Evolutionary conservation across 169 alveolate genomes (phyloP).

Genomic region (Eimeria necatrix): DNA sequence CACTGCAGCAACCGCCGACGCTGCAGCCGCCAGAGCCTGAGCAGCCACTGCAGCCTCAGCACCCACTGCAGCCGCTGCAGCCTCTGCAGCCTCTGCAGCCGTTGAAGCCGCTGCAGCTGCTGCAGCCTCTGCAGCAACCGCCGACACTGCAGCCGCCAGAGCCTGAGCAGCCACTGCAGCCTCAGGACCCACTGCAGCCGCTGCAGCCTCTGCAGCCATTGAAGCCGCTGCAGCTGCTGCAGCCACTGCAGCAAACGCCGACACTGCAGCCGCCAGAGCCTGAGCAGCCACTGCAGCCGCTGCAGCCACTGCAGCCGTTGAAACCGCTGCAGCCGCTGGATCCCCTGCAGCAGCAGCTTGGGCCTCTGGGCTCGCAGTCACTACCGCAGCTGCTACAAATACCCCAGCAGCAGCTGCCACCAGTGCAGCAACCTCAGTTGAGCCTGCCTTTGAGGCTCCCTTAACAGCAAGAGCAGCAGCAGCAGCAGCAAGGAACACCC

Average conservation of each 20-base stretch:
- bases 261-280: background rate
- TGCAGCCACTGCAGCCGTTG: constrained; percentile 54
- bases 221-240: background rate
- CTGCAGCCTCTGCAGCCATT: background rate
- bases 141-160: no score
- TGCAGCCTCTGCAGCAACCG: background rate
- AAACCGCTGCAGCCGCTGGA: background rate
- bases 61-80: background rate
- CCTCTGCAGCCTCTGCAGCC: background rate
- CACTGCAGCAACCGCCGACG: background rate
- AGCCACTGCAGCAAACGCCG: background rate
- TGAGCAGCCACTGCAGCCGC: constrained; percentile 65
- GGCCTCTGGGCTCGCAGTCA: background rate
- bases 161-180: no score
- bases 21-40: background rate
- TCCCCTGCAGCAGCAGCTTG: background rate
- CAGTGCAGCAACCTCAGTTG: background rate
- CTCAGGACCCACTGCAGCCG: background rate
- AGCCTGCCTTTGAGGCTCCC: background rate
- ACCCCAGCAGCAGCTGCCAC: background rate
- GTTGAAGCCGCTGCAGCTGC: background rate
- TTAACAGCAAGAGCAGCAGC: background rate
- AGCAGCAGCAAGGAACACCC: constrained; percentile 7
- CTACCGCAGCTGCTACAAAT: background rate
- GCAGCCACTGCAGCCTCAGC: background rate